Percentiles rank a stretch among this genome's conserved stretches.
Conservation (phyloP, 2,329 filamentous ascomycete species). For the Hymenoscyphus infarciens region DNA sequence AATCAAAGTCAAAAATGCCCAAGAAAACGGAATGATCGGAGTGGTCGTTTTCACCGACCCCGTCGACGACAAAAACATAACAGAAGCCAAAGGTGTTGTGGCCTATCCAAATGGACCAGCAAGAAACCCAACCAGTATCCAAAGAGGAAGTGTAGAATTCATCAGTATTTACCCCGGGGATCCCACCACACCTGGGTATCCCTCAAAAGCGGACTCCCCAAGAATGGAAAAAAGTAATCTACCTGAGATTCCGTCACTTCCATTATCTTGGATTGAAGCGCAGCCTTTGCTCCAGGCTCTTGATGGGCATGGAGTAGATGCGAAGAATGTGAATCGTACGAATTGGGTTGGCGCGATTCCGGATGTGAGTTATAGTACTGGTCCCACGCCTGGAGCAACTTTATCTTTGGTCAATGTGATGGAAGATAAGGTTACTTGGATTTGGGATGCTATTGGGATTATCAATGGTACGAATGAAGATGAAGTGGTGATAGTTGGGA, state of each 20-base stretch:
- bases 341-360: not conserved
- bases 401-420: slow-evolving; percentile 63
- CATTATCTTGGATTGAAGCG: not conserved
- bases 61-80: slow-evolving; percentile 66
- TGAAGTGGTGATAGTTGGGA: slow-evolving; percentile 80
- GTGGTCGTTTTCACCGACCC: slow-evolving; percentile 81
- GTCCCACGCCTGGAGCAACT: slow-evolving; percentile 46
- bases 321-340: not conserved
- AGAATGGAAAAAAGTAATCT: not conserved
- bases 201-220: not conserved
- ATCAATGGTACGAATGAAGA: slow-evolving; percentile 80
- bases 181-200: slow-evolving; percentile 62
- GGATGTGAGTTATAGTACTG: not conserved
- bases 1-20: slow-evolving; percentile 83
- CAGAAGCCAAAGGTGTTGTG: slow-evolving; percentile 1
- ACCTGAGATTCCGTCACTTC: not conserved
- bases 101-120: slow-evolving; percentile 62
- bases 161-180: slow-evolving; percentile 75
- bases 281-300: not conserved
- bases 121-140: slow-evolving; percentile 66
- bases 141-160: slow-evolving; percentile 74
- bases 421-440: slow-evolving; percentile 54
- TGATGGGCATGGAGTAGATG: not conserved
- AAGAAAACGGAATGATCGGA: slow-evolving; percentile 83
- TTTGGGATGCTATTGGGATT: slow-evolving; percentile 86